phyloP scores from a whole-genome alignment of 352 stramenopile genomes.

The Plasmopara halstedii region DNA sequence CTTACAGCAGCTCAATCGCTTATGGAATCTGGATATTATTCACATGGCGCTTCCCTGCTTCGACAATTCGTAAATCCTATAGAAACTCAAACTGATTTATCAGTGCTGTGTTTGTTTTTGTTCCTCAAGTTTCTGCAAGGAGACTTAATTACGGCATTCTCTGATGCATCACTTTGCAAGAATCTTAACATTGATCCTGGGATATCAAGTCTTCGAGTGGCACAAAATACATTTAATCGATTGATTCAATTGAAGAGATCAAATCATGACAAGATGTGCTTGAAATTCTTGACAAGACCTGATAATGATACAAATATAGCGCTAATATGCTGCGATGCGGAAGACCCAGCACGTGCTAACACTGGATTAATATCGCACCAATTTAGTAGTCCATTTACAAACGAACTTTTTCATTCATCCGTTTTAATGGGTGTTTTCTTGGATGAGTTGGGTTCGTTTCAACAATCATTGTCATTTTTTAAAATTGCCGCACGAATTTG shows the following conservation, averaged over 20 bases:
- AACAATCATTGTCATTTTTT: conserved; percentile 42
- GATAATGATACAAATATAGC: conserved; percentile 4
- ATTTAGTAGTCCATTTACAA: conserved; percentile 35
- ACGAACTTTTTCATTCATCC: conserved; percentile 39
- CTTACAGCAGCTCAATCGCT: conserved; percentile 10
- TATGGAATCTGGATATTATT: conserved; percentile 21
- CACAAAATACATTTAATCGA: conserved; percentile 14
- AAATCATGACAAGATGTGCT: conserved; percentile 16
- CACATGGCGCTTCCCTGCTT: conserved; percentile 13
- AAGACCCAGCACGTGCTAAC: neutral
- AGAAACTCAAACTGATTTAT: neutral
- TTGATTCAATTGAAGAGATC: conserved; percentile 12
- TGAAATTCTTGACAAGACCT: conserved; percentile 2
- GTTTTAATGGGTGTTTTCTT: conserved; percentile 59
- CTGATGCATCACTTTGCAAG: conserved; percentile 5
- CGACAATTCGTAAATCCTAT: neutral
- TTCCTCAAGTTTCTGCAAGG: conserved; percentile 27
- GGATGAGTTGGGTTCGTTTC: conserved; percentile 46
- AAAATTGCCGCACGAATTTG: conserved; percentile 25
- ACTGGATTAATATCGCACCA: neutral
- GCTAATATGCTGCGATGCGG: conserved; percentile 1
- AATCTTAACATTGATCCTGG: neutral
- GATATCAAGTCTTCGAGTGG: conserved; percentile 16
- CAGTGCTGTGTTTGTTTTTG: conserved; percentile 20
- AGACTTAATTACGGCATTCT: conserved; percentile 9